Evolutionary conservation across 2,329 filamentous ascomycete genomes (phyloP).

Genomic region (Nigrospora oryzae): DNA sequence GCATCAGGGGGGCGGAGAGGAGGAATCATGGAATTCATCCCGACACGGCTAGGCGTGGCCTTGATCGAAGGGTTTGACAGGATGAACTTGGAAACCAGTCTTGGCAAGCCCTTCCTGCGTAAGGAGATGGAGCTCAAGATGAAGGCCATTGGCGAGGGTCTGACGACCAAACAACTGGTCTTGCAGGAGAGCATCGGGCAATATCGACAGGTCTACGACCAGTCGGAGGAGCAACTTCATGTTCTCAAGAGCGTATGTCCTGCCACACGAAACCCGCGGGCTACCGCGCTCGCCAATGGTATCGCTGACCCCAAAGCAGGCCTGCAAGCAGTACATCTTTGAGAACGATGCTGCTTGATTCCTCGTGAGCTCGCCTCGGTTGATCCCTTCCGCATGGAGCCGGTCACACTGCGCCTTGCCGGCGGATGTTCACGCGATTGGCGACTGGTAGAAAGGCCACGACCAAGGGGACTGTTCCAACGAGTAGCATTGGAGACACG

Average conservation of each 20-base stretch:
- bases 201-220: conserved; percentile 79
- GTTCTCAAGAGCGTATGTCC: conserved; percentile 51
- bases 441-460: background rate
- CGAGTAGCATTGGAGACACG: too few relatives aligned
- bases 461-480: too few relatives aligned
- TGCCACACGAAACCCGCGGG: too few relatives aligned
- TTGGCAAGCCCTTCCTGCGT: conserved; percentile 90
- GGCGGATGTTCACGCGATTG: background rate
- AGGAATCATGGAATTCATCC: conserved; percentile 77
- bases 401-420: background rate
- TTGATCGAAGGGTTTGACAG: conserved; percentile 91
- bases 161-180: conserved; percentile 64
- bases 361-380: background rate
- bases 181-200: conserved; percentile 77
- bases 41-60: conserved; percentile 82
- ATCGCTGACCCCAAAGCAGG: conserved; percentile 21
- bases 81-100: conserved; percentile 84
- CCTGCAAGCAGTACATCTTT: conserved; percentile 49
- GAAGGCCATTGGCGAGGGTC: conserved; percentile 92
- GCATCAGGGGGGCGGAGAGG: conserved; percentile 31
- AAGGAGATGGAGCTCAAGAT: conserved; percentile 98
- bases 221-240: conserved; percentile 69
- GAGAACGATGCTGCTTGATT: conserved; percentile 13
- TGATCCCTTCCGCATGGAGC: background rate
- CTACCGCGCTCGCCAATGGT: background rate